These are phyloP conservation scores for Carex scoparia DNA, from an alignment of 176 grass and related monocot species.

Conservation along the genomic window DNA sequence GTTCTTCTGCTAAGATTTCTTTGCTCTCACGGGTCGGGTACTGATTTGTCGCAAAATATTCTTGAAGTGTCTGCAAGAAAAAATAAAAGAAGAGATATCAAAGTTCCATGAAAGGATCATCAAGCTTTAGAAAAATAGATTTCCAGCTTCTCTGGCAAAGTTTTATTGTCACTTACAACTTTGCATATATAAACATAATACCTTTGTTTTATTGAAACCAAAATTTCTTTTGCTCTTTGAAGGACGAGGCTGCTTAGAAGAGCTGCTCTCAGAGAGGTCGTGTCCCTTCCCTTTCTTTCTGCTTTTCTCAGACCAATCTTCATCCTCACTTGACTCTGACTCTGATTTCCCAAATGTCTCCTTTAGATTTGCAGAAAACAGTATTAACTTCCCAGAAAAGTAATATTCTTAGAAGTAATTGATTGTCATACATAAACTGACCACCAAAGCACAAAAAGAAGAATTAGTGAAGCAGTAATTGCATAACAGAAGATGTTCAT, in stretches of 20 bases:
- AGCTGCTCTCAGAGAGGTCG: neutral
- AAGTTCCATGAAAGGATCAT: neutral
- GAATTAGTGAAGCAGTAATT: neutral
- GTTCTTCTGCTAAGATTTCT: constrained; percentile 22
- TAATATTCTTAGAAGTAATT: neutral
- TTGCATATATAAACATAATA: neutral
- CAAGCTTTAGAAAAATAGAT: neutral
- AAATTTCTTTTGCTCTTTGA: neutral
- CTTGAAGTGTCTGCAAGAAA: constrained; percentile 20
- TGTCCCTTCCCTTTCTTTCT: constrained; percentile 33
- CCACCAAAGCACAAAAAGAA: neutral
- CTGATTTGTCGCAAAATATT: constrained; percentile 17
- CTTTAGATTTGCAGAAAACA: constrained; percentile 43
- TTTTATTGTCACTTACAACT: neutral
- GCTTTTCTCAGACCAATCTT: constrained; percentile 72
- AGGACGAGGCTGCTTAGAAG: constrained; percentile 7
- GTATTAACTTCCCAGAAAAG: constrained; percentile 4
- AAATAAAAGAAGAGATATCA: neutral
- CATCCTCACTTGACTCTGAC: constrained; percentile 66
- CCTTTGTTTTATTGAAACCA: constrained; percentile 7
- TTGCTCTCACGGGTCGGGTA: constrained; percentile 18
- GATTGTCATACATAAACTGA: neutral
- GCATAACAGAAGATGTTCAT: neutral
- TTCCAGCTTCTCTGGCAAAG: neutral
- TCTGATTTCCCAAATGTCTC: constrained; percentile 65